Evolutionary conservation across 2,329 filamentous ascomycete species (phyloP), one percentile per base, ranked within the genome.

Genomic region (Ophiostoma tasmaniense): DNA sequence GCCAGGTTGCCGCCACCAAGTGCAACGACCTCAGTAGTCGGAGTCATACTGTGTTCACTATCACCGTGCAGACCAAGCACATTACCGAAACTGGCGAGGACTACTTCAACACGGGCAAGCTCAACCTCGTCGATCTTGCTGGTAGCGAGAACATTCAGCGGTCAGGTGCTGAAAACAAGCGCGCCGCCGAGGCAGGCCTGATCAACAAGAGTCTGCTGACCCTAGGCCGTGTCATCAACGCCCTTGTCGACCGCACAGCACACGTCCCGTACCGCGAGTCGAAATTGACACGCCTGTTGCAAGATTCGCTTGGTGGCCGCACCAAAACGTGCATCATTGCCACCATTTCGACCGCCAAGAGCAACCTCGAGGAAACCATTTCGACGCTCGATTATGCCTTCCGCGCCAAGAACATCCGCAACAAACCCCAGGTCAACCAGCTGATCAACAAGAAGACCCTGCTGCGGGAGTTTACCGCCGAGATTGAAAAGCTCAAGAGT

Each of bases 261-360:
- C 95, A 99, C 76, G 98, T 99, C 73, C 96, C 95, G 1, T 87
- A 88, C 78, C 85, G 95, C 74, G 96, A 99, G 79, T 99, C 95
- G 1, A 99, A 99, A 78, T 87, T 99, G 75, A 99, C 95, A 1
- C 88, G 95, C 25, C 82, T 99, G 3, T 82, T 99, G 25, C 96
- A 99, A 87, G 96, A 99, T 77, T 99, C 96, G 0, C 85, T 99
- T 0, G 95, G 95, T 71, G 95, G 95, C 2, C 88, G 90, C 67
- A 99, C 96, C 1, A 99, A 99, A 77, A 99, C 95, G 0, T 99
- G 95, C 81, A 99, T 99, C 73, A 98, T 99, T 75, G 95, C 95
- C 6, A 99, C 95, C 0, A 86, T 99, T 55, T 98, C 95, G 2
- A 93, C 95, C 0, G 92, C 93, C 8, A 96, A 95, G 78, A 93